Percentiles rank a stretch among this genome's conserved stretches.
These are phyloP conservation scores for Osmanthus fragrans DNA, from an alignment of 257 asterid genomes.

Conservation along the genomic window DNA sequence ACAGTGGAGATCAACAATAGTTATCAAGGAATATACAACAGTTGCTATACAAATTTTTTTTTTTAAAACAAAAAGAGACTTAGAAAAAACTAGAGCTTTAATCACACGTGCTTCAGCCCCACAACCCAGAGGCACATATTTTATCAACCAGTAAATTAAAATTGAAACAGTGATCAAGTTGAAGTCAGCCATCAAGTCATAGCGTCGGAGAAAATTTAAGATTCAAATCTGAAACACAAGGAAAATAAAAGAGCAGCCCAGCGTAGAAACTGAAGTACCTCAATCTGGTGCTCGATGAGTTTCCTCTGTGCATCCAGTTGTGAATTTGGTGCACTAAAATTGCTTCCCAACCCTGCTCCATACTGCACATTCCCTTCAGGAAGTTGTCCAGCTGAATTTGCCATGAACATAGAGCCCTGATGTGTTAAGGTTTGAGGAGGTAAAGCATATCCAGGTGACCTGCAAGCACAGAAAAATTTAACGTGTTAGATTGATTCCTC, in stretches of 20 bases:
- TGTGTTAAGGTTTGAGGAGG: constrained; percentile 43
- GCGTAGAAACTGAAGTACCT: constrained; percentile 48
- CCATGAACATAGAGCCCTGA: constrained; percentile 25
- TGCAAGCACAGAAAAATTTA: constrained; percentile 27
- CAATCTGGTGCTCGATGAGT: constrained; percentile 66
- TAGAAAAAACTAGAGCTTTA: background rate
- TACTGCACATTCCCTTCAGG: constrained; percentile 28
- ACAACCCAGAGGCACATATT: background rate
- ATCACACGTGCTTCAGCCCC: background rate
- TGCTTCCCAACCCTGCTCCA: constrained; percentile 30
- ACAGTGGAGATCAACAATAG: background rate
- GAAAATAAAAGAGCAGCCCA: constrained; percentile 12
- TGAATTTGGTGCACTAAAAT: constrained; percentile 31
- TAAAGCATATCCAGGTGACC: constrained; percentile 44
- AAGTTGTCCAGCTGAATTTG: constrained; percentile 32
- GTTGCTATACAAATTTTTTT: background rate
- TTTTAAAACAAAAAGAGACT: background rate
- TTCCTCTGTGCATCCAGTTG: constrained; percentile 56
- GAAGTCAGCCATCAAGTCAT: background rate
- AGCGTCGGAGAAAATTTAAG: background rate
- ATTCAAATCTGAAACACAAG: background rate
- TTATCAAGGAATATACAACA: background rate
- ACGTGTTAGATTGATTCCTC: background rate
- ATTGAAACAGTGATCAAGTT: background rate
- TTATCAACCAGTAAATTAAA: background rate